Evolutionary conservation across 192 early-diverging fungal species (phyloP).

Genomic region (Linnemannia zychae): DNA sequence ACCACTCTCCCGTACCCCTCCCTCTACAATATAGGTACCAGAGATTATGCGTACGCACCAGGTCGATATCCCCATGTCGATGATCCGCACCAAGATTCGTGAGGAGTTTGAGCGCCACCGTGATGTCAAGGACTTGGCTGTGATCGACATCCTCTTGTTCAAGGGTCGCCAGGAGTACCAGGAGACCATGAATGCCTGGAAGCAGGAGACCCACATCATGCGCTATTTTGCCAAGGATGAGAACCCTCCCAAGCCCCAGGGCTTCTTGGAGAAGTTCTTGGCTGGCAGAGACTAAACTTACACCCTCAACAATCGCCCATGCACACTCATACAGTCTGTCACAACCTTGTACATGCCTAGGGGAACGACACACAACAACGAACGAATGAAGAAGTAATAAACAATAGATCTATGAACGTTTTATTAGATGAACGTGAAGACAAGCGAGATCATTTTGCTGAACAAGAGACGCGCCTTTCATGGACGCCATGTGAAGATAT

Average conservation of each 20-base stretch:
- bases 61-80: constrained; percentile 77
- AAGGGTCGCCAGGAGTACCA: constrained; percentile 91
- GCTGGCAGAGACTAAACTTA: constrained; percentile 67
- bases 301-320: not conserved
- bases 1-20: not conserved
- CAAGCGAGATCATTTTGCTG: too few relatives aligned
- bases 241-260: constrained; percentile 72
- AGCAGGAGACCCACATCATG: constrained; percentile 89
- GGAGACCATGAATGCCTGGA: constrained; percentile 95
- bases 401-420: too few relatives aligned
- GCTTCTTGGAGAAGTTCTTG: constrained; percentile 87
- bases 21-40: constrained; percentile 71
- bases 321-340: not conserved
- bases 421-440: too few relatives aligned
- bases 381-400: too few relatives aligned
- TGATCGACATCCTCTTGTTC: constrained; percentile 87
- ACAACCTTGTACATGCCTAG: not conserved
- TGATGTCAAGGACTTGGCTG: constrained; percentile 77
- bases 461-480: not conserved
- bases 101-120: constrained; percentile 92
- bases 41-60: constrained; percentile 81
- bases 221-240: constrained; percentile 89
- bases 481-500: not conserved
- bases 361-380: not conserved
- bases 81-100: constrained; percentile 86